These are phyloP conservation scores for Arctium minus DNA, from an alignment of 129 eudicot genomes.

Conservation along the genomic window DNA sequence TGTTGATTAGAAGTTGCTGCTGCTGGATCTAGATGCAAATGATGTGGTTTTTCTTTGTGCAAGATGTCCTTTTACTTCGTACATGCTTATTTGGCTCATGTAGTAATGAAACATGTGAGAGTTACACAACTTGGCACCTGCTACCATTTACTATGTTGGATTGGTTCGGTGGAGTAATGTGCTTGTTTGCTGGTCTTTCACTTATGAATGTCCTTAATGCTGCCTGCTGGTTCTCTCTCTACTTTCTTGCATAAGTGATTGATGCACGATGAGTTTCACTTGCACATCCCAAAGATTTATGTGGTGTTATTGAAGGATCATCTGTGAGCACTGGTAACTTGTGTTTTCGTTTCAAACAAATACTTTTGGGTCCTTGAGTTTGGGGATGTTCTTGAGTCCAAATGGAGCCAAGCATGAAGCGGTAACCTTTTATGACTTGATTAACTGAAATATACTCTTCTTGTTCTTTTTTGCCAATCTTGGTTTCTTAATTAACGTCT, in stretches of 20 bases:
- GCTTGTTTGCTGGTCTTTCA: conserved; percentile 46
- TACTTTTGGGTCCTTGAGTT: conserved; percentile 40
- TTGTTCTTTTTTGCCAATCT: background rate
- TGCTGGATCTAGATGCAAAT: conserved; percentile 36
- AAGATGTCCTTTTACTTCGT: conserved; percentile 39
- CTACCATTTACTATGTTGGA: conserved; percentile 54
- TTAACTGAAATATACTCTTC: conserved; percentile 11
- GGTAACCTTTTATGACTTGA: conserved; percentile 35
- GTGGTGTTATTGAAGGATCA: conserved; percentile 13
- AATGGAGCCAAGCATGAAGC: conserved; percentile 30
- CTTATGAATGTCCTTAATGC: conserved; percentile 52
- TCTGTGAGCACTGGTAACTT: conserved; percentile 8
- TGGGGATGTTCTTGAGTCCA: conserved; percentile 22
- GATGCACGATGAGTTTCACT: conserved; percentile 39
- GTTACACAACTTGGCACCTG: conserved; percentile 54
- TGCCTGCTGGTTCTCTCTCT: conserved; percentile 59
- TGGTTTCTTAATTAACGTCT: conserved; percentile 35
- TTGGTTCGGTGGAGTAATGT: conserved; percentile 46
- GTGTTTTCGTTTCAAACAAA: conserved; percentile 23
- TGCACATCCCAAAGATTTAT: conserved; percentile 26
- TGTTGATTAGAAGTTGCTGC: conserved; percentile 28
- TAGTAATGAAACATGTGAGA: conserved; percentile 50
- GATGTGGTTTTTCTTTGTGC: conserved; percentile 28
- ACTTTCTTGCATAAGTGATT: conserved; percentile 49
- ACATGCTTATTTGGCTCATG: conserved; percentile 35